Evolutionary conservation across 192 early-diverging fungal species (phyloP), one percentile per base, ranked within the genome.

Genomic region (Anaeromyces robustus): DNA sequence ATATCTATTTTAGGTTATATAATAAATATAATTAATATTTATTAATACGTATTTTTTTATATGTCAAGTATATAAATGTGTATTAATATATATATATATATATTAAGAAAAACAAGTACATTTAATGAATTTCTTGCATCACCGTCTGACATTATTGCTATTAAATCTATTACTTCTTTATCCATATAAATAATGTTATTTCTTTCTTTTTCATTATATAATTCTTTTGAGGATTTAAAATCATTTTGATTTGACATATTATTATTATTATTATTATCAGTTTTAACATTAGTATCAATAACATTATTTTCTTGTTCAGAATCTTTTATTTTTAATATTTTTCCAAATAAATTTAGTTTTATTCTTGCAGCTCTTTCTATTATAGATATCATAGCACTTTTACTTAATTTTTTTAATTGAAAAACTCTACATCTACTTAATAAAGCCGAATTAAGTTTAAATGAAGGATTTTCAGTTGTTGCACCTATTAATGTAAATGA

Each of bases 391-490:
- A 96, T 85, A 78, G 92, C 93, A 0, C 84, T 82, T 1, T 85
- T 83, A 0, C 84, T 85, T 13, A 96, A 83, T 11, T 94, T 90
- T 2, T 92, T 86, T 2, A 97, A 88, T 17, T 88, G 87, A 84
- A 96, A 92, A 4, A 96, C 93, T 34, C 91, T 85, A 82, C 92
- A 95, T 34, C 96, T 86, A 31, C 92, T 93, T 9, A 97, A 87
- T 31, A 97, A 81, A 3, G 96, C 94, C 30, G 87, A 86, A 81
- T 94, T 97, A 59, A 97, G 86, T 43, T 93, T 89, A 81, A 97
- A 97, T 29, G 92, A 93, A 0, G 94, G 94, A 80, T 95, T 95
- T 79, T 95, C 94, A 4, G 94, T 95, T 0, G 93, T 95, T 0
- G 92, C 92, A 77, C 80, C 83, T 28, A 88, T 83, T 26, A 88